phyloP scores from a whole-genome alignment of 257 asterid genomes.

The Anisodus acutangulus region DNA sequence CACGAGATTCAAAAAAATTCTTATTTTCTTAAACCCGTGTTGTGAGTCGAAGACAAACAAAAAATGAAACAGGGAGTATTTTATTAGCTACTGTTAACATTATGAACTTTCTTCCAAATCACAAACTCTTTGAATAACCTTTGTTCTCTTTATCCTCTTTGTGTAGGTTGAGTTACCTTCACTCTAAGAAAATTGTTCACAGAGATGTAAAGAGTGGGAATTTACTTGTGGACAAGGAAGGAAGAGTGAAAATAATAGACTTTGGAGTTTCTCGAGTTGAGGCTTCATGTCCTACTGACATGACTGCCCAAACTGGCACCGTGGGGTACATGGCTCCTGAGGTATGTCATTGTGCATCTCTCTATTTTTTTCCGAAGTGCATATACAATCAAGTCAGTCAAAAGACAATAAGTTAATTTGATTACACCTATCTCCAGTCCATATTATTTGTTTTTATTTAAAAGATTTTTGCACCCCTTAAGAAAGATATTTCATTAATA shows the following conservation, averaged over 20 bases:
- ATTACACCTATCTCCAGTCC: not conserved
- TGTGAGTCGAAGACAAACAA: too few species aligned
- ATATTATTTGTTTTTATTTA: too few species aligned
- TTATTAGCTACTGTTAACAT: too few species aligned
- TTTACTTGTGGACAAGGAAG: constrained; percentile 23
- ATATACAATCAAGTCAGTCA: not conserved
- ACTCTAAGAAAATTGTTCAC: constrained; percentile 36
- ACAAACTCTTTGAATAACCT: too few species aligned
- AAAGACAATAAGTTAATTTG: too few species aligned
- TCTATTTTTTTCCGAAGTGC: not conserved
- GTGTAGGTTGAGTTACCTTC: constrained; percentile 38
- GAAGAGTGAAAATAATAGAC: constrained; percentile 35
- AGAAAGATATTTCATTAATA: too few species aligned
- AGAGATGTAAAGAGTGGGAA: constrained; percentile 41
- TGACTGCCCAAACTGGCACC: constrained; percentile 34
- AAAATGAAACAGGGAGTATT: too few species aligned
- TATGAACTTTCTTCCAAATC: too few species aligned
- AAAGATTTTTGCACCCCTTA: not conserved
- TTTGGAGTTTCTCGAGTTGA: constrained; percentile 40
- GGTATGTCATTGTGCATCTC: constrained; percentile 11
- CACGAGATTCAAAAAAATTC: too few species aligned
- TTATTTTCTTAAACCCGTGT: too few species aligned
- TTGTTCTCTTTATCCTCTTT: not conserved
- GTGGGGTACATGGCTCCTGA: constrained; percentile 41
- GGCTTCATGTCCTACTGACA: constrained; percentile 8